phyloP scores from a whole-genome alignment of 345 rosid genomes.

The Raphanus sativus region DNA sequence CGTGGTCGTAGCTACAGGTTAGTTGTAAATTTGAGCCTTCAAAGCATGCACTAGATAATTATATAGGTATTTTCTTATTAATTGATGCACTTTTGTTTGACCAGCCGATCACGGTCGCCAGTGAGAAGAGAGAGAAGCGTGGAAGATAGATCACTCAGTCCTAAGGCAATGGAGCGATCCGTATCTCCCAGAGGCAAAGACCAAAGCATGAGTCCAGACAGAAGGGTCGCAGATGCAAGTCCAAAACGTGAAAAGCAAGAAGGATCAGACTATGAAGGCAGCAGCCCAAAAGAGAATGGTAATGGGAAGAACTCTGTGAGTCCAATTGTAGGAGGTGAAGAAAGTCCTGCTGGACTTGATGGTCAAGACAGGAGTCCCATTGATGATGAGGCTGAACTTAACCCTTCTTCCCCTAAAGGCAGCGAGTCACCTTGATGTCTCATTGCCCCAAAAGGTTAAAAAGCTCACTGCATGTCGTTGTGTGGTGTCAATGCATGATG shows the following conservation, averaged over 20 bases:
- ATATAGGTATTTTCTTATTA: background rate
- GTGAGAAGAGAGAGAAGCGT: conserved; percentile 54
- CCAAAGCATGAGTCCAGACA: conserved; percentile 57
- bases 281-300: conserved; percentile 53
- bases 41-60: background rate
- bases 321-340: conserved; percentile 34
- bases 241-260: conserved; percentile 39
- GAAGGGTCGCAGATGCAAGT: conserved; percentile 36
- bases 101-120: conserved; percentile 74
- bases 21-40: background rate
- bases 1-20: conserved; percentile 85
- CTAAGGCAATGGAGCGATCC: conserved; percentile 37
- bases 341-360: conserved; percentile 45
- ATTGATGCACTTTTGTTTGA: background rate
- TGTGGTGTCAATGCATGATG: conserved; percentile 27
- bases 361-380: conserved; percentile 44
- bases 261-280: conserved; percentile 52
- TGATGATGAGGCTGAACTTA: conserved; percentile 37
- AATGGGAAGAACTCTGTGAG: conserved; percentile 49
- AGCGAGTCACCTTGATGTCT: conserved; percentile 43
- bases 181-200: conserved; percentile 55
- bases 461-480: background rate
- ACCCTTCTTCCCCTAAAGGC: conserved; percentile 38
- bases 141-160: conserved; percentile 47
- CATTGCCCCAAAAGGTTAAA: background rate